phyloP scores from a whole-genome alignment of 495 filamentous ascomycete genomes.

The Tuber microsphaerosporum region DNA sequence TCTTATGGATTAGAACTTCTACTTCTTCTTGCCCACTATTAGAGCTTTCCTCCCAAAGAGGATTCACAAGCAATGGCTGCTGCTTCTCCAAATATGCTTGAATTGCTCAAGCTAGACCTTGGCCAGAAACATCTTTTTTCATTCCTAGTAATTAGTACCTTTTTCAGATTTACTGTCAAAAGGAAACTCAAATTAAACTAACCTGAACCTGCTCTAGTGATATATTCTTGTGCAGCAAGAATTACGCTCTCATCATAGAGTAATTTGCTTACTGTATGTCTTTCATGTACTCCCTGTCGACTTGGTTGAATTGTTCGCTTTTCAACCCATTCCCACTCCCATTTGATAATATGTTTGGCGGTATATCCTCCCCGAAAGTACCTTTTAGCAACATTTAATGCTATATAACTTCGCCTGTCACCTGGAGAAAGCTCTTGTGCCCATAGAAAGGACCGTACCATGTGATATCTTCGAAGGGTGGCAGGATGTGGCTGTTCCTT shows the following conservation, averaged over 20 bases:
- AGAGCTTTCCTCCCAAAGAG: no score
- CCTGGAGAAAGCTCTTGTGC: no score
- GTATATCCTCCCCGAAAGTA: background rate
- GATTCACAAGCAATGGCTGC: no score
- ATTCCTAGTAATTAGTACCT: background rate
- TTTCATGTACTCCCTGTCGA: constrained; percentile 1
- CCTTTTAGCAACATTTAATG: background rate
- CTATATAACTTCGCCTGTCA: background rate
- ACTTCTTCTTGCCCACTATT: no score
- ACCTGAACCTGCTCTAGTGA: background rate
- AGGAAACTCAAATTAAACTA: background rate
- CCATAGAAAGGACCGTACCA: no score
- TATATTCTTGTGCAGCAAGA: constrained; percentile 6
- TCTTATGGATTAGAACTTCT: no score
- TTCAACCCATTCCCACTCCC: constrained; percentile 1
- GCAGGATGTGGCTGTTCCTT: no score
- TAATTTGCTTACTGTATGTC: background rate
- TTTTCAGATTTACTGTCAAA: background rate
- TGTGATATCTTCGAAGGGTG: no score
- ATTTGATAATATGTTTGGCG: background rate
- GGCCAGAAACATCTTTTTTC: no score
- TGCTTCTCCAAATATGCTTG: no score
- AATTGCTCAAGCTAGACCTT: no score
- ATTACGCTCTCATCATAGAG: constrained; percentile 9
- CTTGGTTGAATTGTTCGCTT: background rate